These are phyloP conservation scores for Scedosporium aurantiacum DNA, from an alignment of 2,329 filamentous ascomycete genomes.

Conservation along the genomic window DNA sequence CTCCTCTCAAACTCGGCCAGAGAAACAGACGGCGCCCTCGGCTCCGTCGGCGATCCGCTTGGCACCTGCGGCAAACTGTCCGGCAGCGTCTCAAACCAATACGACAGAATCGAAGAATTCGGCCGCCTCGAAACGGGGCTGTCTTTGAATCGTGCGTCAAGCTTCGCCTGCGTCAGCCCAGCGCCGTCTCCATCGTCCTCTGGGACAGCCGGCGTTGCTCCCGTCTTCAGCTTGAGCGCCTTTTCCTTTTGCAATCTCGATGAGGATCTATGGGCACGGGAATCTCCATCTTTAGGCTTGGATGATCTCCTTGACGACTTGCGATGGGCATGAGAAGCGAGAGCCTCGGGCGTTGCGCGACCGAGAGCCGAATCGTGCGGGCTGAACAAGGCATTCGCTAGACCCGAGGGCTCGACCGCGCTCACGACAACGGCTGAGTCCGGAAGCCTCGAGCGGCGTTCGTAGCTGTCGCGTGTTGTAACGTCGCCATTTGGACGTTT, in stretches of 20 bases:
- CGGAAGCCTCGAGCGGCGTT: neutral
- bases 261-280: neutral
- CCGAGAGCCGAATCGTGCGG: slow-evolving; percentile 4
- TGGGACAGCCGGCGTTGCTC: neutral
- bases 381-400: neutral
- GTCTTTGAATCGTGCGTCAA: neutral
- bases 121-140: neutral
- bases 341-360: neutral
- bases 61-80: neutral
- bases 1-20: neutral
- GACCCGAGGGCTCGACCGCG: neutral
- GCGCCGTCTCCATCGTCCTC: neutral
- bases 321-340: neutral
- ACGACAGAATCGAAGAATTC: neutral
- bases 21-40: neutral
- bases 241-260: neutral
- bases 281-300: neutral
- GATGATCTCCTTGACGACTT: slow-evolving; percentile 1
- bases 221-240: neutral
- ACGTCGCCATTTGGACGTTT: neutral
- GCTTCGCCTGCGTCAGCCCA: neutral
- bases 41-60: neutral
- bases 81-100: slow-evolving; percentile 5
- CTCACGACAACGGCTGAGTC: slow-evolving; percentile 4
- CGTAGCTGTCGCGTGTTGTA: neutral